Conservation (phyloP, 257 asterid species). For the Handroanthus guayacan region DNA sequence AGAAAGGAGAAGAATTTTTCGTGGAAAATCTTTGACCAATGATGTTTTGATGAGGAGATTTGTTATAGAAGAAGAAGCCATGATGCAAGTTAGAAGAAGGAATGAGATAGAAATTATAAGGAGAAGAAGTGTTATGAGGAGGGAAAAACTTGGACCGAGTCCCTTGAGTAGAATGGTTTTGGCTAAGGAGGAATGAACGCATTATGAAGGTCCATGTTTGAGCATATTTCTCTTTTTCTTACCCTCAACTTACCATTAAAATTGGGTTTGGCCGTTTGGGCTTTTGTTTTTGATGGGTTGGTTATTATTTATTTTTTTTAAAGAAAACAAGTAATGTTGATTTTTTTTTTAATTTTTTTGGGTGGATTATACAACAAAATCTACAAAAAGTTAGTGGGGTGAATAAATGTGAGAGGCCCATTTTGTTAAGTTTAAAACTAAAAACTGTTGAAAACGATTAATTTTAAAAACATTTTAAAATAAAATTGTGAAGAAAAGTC, state of each 20-base stretch:
- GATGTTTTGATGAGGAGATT: conserved; percentile 90
- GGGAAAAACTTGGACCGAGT: conserved; percentile 82
- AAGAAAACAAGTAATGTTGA: neutral
- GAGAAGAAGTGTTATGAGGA: conserved; percentile 69
- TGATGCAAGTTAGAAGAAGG: conserved; percentile 78
- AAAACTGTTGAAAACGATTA: no score
- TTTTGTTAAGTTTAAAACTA: neutral
- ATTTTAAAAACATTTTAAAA: no score
- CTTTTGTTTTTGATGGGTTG: neutral
- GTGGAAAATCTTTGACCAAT: conserved; percentile 82
- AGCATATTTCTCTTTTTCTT: neutral
- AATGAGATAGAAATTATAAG: conserved; percentile 86
- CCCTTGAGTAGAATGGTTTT: conserved; percentile 83
- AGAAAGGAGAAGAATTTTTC: conserved; percentile 75
- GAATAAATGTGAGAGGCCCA: neutral
- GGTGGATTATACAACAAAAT: neutral
- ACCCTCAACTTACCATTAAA: neutral
- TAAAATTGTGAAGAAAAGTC: no score
- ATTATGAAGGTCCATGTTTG: neutral
- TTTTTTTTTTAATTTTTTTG: neutral
- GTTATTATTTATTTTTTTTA: neutral
- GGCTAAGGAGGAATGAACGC: conserved; percentile 50
- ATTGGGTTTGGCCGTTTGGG: neutral
- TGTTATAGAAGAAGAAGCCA: conserved; percentile 87
- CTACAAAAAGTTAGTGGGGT: neutral